Conservation (phyloP, 1,284 basidiomycete genomes). For the Cutaneotrichosporon cavernicola region DNA sequence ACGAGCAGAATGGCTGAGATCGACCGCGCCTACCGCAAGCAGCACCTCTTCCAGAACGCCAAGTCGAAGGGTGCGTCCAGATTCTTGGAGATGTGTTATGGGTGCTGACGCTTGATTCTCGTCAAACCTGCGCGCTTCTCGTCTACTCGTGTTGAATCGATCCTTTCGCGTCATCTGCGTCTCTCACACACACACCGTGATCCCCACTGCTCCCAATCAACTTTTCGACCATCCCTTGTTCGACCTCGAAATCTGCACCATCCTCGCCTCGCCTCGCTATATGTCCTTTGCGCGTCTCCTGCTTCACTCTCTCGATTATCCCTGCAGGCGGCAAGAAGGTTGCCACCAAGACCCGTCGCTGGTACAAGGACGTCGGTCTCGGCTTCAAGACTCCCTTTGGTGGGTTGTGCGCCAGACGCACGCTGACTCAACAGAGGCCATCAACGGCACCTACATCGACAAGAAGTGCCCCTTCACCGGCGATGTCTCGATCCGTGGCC, state of each 20-base stretch:
- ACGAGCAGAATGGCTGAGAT: slow-evolving; percentile 18
- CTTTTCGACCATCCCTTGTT: slow-evolving; percentile 9
- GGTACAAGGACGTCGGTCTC: slow-evolving; percentile 98
- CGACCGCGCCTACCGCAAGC: slow-evolving; percentile 73
- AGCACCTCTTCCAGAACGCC: slow-evolving; percentile 96
- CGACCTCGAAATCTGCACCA: not conserved
- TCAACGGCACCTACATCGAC: slow-evolving; percentile 97
- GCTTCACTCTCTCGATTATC: not conserved
- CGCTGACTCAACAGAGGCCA: slow-evolving; percentile 64
- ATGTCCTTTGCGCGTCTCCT: not conserved
- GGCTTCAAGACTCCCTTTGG: slow-evolving; percentile 88
- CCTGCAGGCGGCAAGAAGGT: slow-evolving; percentile 77
- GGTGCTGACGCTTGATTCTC: slow-evolving; percentile 8
- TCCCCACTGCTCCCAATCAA: not conserved
- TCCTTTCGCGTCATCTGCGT: not conserved
- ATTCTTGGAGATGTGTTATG: not conserved
- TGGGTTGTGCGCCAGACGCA: slow-evolving; percentile 27
- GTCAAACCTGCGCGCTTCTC: not conserved
- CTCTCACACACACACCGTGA: not conserved
- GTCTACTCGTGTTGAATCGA: not conserved
- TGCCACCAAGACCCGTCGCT: slow-evolving; percentile 90
- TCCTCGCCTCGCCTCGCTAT: not conserved
- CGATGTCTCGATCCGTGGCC: slow-evolving; percentile 94
- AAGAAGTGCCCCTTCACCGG: slow-evolving; percentile 99
- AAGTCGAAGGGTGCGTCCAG: slow-evolving; percentile 81